Evolutionary conservation across 495 filamentous ascomycete species (phyloP).

Genomic region (Penicillium maclennaniae): DNA sequence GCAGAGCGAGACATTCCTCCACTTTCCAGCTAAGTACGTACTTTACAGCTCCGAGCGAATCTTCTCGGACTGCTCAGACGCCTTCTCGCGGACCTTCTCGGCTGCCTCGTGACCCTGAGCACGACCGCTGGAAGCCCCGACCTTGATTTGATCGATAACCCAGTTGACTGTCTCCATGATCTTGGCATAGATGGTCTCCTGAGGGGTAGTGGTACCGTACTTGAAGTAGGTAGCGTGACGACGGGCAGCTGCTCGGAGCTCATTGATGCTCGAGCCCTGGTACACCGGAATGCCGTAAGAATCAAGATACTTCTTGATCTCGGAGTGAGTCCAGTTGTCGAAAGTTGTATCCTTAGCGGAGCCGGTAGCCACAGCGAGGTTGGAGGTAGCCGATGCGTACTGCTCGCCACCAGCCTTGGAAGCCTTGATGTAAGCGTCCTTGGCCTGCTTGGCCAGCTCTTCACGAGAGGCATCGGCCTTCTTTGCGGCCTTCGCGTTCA

Average conservation of each 20-base stretch:
- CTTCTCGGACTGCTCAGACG: slow-evolving; percentile 23
- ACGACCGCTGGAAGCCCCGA: slow-evolving; percentile 61
- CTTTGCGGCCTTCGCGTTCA: slow-evolving; percentile 65
- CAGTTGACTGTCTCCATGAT: slow-evolving; percentile 58
- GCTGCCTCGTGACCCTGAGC: slow-evolving; percentile 53
- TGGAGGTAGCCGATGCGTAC: slow-evolving; percentile 72
- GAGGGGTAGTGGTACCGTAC: slow-evolving; percentile 67
- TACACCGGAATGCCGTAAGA: slow-evolving; percentile 72
- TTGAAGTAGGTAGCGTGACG: slow-evolving; percentile 72
- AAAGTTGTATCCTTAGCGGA: slow-evolving; percentile 66
- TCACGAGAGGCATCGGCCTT: slow-evolving; percentile 65
- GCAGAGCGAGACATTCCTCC: not conserved
- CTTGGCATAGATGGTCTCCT: slow-evolving; percentile 62
- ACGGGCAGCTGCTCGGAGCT: slow-evolving; percentile 63
- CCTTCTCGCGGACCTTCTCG: slow-evolving; percentile 39
- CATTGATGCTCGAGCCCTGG: slow-evolving; percentile 63
- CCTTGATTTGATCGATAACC: slow-evolving; percentile 55
- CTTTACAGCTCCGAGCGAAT: slow-evolving; percentile 34
- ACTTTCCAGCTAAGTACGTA: not conserved
- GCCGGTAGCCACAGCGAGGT: slow-evolving; percentile 64
- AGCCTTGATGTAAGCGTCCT: slow-evolving; percentile 65
- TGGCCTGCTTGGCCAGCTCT: slow-evolving; percentile 67
- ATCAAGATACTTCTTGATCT: slow-evolving; percentile 78
- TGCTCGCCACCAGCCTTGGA: slow-evolving; percentile 62
- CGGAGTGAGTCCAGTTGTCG: slow-evolving; percentile 76